Base-by-base conservation (phyloP, 495 filamentous ascomycete species). In the Penicillium turbatum region DNA sequence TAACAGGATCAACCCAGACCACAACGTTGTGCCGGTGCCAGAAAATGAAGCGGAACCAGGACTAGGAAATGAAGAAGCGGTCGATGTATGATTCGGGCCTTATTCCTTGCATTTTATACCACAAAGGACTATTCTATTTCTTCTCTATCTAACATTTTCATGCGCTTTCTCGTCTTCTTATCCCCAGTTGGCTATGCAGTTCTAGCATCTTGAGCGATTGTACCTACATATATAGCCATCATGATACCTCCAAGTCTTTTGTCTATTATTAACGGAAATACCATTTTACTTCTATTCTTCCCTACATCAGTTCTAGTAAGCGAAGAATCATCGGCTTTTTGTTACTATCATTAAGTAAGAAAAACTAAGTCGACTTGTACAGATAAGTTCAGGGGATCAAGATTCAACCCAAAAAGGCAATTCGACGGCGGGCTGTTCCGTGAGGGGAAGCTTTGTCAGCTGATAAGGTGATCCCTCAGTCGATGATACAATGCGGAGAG, bases 1-100 rank as follows among this genome's bases (percentile, higher is more conserved):
- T 10, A 82, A 90, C 57, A 72, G 88, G 50, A 52, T 97, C 48
- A 82, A 95, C 62, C 82, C 86, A 53, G 80, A 81, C 17, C 66
- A 74, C 41, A 73, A 79, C 50, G 73, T 82, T 21, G 78, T 86
- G 35, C 72, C 68, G 5, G 67, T 79, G 39, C 70, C 74, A 6
- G 35, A 49, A 19, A 34, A 49, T 0, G 40, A 43, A 24, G 17
- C 24, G 10, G 39, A 41, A 42, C 8, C 13, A 7, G 19, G 11
- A 24, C 6, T 10, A 27, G 40, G n/a, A n/a, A n/a, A 30, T 9
- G 40, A 29, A 5, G 24, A 30, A 7, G 11, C 4, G 6, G 45
- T 11, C 10, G 43, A 35, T 9, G 1, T 9, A 46, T 46, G 30
- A 46, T 13, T 21, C 5, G 3, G 16, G 16, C 5, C 6, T 19